Evolutionary conservation across 345 rosid species (phyloP).

Genomic region (Brassica juncea): DNA sequence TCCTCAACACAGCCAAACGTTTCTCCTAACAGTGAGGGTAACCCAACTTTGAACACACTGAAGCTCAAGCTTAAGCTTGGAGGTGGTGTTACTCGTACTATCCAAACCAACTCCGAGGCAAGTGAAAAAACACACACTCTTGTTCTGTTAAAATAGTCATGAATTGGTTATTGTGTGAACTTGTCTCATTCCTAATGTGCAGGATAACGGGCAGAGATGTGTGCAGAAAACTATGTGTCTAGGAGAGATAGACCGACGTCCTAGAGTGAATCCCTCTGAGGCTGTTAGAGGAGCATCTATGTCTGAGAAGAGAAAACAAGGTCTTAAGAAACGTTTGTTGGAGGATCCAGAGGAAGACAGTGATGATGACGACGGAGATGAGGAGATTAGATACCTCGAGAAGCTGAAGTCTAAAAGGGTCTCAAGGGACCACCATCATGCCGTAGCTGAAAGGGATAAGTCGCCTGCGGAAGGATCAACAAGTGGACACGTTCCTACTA

Average conservation of each 20-base stretch:
- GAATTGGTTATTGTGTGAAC: not conserved
- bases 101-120: conserved; percentile 48
- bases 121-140: not conserved
- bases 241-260: conserved; percentile 42
- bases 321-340: conserved; percentile 53
- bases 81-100: conserved; percentile 55
- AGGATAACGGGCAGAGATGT: conserved; percentile 47
- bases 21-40: conserved; percentile 42
- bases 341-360: conserved; percentile 49
- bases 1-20: conserved; percentile 36
- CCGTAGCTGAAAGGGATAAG: conserved; percentile 45
- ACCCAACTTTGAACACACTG: conserved; percentile 43
- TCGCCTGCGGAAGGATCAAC: conserved; percentile 38
- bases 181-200: conserved; percentile 13
- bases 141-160: not conserved
- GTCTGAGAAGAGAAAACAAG: conserved; percentile 57
- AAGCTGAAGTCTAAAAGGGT: conserved; percentile 55
- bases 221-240: conserved; percentile 39
- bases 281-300: conserved; percentile 41
- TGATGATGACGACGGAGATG: conserved; percentile 52
- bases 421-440: conserved; percentile 17
- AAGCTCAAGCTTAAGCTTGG: conserved; percentile 64
- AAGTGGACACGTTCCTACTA: conserved; percentile 50
- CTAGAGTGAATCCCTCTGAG: conserved; percentile 40
- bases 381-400: conserved; percentile 61